phyloP scores from a whole-genome alignment of 2,329 filamentous ascomycete species.

The Lachnellula subtilissima region DNA sequence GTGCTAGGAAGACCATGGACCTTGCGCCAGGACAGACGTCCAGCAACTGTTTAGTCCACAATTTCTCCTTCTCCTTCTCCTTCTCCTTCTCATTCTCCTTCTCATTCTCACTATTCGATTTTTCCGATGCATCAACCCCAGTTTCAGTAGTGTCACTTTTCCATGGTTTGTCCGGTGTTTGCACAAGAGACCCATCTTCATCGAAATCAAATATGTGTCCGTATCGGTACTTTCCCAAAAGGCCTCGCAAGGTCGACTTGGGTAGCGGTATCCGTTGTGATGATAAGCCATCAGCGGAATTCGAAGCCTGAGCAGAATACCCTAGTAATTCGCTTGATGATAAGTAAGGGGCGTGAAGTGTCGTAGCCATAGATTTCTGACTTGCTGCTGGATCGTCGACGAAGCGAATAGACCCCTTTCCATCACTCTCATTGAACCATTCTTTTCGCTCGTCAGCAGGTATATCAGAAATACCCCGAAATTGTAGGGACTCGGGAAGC shows the following conservation, averaged over 20 bases:
- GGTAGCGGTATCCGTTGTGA: not conserved
- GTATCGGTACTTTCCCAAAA: constrained; percentile 17
- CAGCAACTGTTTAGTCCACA: constrained; percentile 10
- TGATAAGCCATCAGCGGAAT: not conserved
- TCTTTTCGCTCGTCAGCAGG: not conserved
- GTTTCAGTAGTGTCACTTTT: not conserved
- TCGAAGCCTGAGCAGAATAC: not conserved
- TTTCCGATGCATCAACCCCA: not conserved
- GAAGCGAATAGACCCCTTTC: not conserved
- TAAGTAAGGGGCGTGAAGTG: not conserved
- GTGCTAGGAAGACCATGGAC: constrained; percentile 41
- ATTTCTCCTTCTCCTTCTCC: constrained; percentile 5
- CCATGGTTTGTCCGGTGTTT: not conserved
- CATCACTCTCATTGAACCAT: not conserved
- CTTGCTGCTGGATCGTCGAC: not conserved
- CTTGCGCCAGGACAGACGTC: constrained; percentile 38
- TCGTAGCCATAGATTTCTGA: not conserved
- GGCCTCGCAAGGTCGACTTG: constrained; percentile 11
- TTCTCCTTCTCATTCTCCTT: constrained; percentile 7
- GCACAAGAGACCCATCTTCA: constrained; percentile 9
- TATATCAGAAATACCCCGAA: not conserved
- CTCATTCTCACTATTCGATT: not conserved
- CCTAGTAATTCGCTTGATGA: constrained; percentile 3
- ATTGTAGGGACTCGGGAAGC: not conserved
- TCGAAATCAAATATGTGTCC: constrained; percentile 21